Evolutionary conservation across 805 yeast species (phyloP), one percentile per base, ranked within the genome.

Genomic region (Zygosaccharomyces siamensis): DNA sequence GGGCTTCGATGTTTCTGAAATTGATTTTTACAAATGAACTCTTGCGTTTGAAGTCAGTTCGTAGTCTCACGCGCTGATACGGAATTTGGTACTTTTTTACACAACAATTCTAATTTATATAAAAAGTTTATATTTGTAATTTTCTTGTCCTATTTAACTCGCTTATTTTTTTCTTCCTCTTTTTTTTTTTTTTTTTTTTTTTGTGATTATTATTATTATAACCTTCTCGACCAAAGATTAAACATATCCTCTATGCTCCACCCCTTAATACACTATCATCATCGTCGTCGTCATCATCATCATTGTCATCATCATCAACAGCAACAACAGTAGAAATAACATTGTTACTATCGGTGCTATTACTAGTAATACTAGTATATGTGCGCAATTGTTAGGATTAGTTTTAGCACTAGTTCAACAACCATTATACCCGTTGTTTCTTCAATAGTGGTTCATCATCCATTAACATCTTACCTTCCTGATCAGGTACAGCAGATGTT

Each of bases 401-500:
- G 8, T 4, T 33, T 33, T n/a, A 20, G 14, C 23, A 1, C 37
- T 33, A 5, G 12, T 20, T 8, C 37, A 33, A 16, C 20, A 14
- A 10, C 37, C 20, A 28, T 31, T 27, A 53, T 11, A 55, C 50
- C 21, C 55, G 45, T 36, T 53, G 57, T 40, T 55, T 55, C 46
- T 55, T 55, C 23, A 49, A 35, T 30, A 50, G 24, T 24, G 54
- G 59, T 35, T 54, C 59, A 27, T 51, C 52, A 18, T 52, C 50
- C 31, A 54, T 46, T 45, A 51, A 33, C n/a, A 39, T 45, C 14
- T 48, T 51, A 33, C 48, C 50, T 31, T 51, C 55, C 20, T 48
- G 43, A 42, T 51, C 54, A 42, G 54, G 48, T 26, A 51, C 51
- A 3, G 51, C 44, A 6, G 54, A 42, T 20, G 54, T 45, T n/a